Evolutionary conservation across 2,329 filamentous ascomycete species (phyloP).

Genomic region (Aureobasidium leucospermi): DNA sequence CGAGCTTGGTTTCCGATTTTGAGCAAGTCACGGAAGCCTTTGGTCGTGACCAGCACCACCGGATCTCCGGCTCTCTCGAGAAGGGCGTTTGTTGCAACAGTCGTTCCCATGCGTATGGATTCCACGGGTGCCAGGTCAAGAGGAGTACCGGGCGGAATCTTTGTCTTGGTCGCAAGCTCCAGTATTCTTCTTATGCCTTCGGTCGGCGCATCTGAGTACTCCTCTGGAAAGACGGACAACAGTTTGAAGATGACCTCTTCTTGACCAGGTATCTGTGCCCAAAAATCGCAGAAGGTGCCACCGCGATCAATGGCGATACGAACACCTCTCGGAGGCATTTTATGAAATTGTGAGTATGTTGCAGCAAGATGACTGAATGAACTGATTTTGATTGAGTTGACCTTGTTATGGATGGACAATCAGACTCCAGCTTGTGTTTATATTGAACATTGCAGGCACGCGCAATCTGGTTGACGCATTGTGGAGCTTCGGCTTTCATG

Average conservation of each 20-base stretch:
- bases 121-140: constrained; percentile 5
- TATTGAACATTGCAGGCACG: no score
- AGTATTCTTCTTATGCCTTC: constrained; percentile 29
- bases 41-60: constrained; percentile 22
- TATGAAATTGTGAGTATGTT: no score
- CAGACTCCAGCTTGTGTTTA: no score
- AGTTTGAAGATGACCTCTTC: constrained; percentile 27
- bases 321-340: no score
- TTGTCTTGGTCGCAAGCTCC: constrained; percentile 22
- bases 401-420: no score
- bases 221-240: constrained; percentile 24
- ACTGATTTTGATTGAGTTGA: no score
- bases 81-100: constrained; percentile 26
- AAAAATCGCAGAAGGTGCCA: constrained; percentile 27
- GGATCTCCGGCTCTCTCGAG: constrained; percentile 25
- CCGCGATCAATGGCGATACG: constrained; percentile 19
- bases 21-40: constrained; percentile 26
- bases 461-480: no score
- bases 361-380: no score
- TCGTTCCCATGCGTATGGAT: constrained; percentile 20
- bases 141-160: constrained; percentile 16
- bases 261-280: constrained; percentile 19
- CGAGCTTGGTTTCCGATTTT: constrained; percentile 28
- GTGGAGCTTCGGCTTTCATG: no score
- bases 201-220: constrained; percentile 27